phyloP scores from a whole-genome alignment of 164 flowering plant genomes.

The Macadamia integrifolia region DNA sequence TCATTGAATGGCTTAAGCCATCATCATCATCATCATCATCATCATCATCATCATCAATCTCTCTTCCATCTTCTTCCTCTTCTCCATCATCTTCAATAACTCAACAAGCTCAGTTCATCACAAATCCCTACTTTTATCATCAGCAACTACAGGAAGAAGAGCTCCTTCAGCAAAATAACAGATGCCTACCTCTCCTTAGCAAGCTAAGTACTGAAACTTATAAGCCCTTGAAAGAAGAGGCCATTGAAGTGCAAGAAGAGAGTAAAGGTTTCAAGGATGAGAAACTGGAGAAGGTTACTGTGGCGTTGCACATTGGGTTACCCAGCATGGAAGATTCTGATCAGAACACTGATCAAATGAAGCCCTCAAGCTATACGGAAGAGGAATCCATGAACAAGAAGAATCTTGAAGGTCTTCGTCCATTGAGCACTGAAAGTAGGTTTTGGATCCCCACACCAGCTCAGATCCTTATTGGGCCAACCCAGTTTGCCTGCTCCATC shows the following conservation, averaged over 20 bases:
- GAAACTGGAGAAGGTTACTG: slow-evolving; percentile 38
- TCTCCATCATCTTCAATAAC: slow-evolving; percentile 11
- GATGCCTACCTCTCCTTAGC: slow-evolving; percentile 61
- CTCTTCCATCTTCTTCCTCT: slow-evolving; percentile 12
- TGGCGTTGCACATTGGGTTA: slow-evolving; percentile 69
- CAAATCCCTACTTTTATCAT: slow-evolving; percentile 16
- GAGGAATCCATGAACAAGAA: slow-evolving; percentile 21
- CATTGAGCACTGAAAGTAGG: slow-evolving; percentile 33
- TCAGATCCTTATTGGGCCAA: slow-evolving; percentile 84
- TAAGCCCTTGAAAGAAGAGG: slow-evolving; percentile 32
- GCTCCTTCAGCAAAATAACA: slow-evolving; percentile 16
- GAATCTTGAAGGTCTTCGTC: slow-evolving; percentile 16
- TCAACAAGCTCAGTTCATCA: slow-evolving; percentile 8
- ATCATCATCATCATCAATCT: slow-evolving; percentile 18
- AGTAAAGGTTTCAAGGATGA: slow-evolving; percentile 24
- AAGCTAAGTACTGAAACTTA: slow-evolving; percentile 27
- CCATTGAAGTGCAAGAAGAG: slow-evolving; percentile 11
- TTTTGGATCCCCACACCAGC: slow-evolving; percentile 94
- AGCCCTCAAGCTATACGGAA: slow-evolving; percentile 8
- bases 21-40: slow-evolving; percentile 25
- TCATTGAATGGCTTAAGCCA: slow-evolving; percentile 85
- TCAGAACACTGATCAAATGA: slow-evolving; percentile 5
- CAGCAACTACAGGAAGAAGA: slow-evolving; percentile 11
- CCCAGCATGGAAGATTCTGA: slow-evolving; percentile 33
- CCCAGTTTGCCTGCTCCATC: slow-evolving; percentile 77